Evolutionary conservation across 129 eudicot genomes (phyloP).

Genomic region (Centrapalus pauciflorus): DNA sequence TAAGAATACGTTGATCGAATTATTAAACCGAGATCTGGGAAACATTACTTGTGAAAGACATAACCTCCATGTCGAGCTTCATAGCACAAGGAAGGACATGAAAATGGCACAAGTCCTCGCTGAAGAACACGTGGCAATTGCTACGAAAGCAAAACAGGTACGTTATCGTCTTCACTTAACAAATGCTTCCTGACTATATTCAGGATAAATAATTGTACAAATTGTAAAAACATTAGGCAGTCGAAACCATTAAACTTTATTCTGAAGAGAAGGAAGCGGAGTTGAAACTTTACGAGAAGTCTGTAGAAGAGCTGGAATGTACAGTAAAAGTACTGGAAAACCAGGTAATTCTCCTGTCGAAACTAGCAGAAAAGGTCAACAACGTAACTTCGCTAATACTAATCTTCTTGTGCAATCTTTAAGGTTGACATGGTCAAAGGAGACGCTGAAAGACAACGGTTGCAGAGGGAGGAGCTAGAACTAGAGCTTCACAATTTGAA

Average conservation of each 20-base stretch:
- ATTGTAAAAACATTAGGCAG: constrained; percentile 29
- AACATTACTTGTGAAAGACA: constrained; percentile 37
- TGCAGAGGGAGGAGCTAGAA: constrained; percentile 77
- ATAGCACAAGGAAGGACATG: constrained; percentile 36
- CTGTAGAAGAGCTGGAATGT: constrained; percentile 79
- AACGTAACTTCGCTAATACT: neutral
- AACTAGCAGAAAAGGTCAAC: neutral
- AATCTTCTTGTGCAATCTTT: constrained; percentile 8
- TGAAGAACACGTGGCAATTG: constrained; percentile 45
- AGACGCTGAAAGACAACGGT: constrained; percentile 74
- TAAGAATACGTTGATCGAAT: constrained; percentile 31
- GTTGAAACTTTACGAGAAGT: constrained; percentile 61
- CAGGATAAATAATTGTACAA: neutral
- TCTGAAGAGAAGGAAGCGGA: constrained; percentile 66
- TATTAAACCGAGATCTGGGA: constrained; percentile 34
- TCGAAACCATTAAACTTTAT: constrained; percentile 36
- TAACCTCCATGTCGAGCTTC: constrained; percentile 25
- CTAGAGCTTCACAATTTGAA: constrained; percentile 52
- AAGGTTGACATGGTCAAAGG: constrained; percentile 66
- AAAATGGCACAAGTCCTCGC: constrained; percentile 47
- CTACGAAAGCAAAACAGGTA: constrained; percentile 57
- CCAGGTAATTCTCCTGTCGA: constrained; percentile 35
- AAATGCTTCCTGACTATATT: neutral
- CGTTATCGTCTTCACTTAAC: neutral
- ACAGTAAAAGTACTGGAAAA: constrained; percentile 60